These are phyloP conservation scores for Picea mariana DNA, from an alignment of 83 land plant genomes.

Conservation along the genomic window DNA sequence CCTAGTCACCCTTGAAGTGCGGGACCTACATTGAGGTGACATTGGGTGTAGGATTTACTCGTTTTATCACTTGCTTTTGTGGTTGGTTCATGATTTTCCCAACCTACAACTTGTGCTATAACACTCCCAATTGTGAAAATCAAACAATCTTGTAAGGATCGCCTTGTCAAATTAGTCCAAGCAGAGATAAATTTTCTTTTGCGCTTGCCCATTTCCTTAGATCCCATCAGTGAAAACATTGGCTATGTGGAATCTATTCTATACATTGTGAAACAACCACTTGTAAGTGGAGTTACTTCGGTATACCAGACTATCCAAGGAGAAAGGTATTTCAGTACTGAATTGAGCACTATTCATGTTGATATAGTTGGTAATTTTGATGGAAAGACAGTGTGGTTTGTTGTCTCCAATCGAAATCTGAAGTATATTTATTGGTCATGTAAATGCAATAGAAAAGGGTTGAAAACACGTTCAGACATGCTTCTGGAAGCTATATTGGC, in stretches of 20 bases:
- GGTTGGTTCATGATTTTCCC: no score
- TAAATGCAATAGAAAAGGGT: conserved; percentile 34
- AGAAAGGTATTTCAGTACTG: conserved; percentile 5
- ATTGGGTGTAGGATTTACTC: no score
- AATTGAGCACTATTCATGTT: conserved; percentile 43
- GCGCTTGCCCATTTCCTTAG: neutral
- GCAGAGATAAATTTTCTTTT: neutral
- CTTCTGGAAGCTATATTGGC: conserved; percentile 49
- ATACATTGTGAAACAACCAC: conserved; percentile 50
- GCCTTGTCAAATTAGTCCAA: neutral
- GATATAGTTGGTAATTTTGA: conserved; percentile 55
- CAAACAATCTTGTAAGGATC: neutral
- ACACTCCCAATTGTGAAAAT: no score
- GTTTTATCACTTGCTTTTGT: no score
- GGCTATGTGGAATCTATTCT: conserved; percentile 62
- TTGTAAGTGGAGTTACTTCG: conserved; percentile 48
- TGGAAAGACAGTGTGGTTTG: conserved; percentile 68
- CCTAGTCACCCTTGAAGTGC: no score
- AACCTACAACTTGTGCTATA: no score
- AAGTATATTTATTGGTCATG: conserved; percentile 64
- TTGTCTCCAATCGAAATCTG: conserved; percentile 81
- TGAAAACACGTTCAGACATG: conserved; percentile 34
- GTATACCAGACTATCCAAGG: conserved; percentile 48
- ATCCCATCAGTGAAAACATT: conserved; percentile 39
- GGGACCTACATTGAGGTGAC: no score